A percentile compares a stretch with the other conserved stretches of the same genome.
phyloP scores from a whole-genome alignment of 2,329 filamentous ascomycete genomes.

The Fusarium pseudocircinatum region DNA sequence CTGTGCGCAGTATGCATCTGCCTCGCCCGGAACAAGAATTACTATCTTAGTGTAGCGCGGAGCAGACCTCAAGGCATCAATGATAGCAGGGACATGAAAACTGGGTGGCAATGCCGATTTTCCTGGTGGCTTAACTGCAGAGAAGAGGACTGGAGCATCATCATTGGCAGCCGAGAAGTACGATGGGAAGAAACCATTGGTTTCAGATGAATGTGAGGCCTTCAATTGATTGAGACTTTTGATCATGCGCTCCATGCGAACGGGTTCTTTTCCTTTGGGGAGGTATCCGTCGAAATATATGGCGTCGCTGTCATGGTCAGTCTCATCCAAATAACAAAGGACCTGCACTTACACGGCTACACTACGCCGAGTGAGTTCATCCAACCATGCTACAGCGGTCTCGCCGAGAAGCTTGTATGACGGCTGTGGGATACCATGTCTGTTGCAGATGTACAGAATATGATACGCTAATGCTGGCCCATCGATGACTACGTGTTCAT shows the following conservation, averaged over 20 bases:
- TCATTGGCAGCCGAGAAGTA: conserved; percentile 30
- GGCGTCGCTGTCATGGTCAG: conserved; percentile 52
- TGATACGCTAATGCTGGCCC: conserved; percentile 83
- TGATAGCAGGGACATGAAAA: conserved; percentile 82
- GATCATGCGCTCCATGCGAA: conserved; percentile 69
- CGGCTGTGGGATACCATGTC: conserved; percentile 63
- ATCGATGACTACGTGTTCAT: conserved; percentile 69
- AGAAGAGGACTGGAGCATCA: conserved; percentile 39
- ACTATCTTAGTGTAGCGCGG: conserved; percentile 54
- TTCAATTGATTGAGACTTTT: conserved; percentile 65
- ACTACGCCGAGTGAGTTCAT: conserved; percentile 62
- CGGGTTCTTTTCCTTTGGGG: conserved; percentile 70
- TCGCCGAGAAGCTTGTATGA: conserved; percentile 71
- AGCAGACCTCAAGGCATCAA: conserved; percentile 71
- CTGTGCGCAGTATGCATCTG: conserved; percentile 81
- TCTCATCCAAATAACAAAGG: neutral
- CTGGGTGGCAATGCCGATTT: conserved; percentile 59
- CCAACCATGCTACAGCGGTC: conserved; percentile 70
- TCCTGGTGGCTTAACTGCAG: conserved; percentile 28
- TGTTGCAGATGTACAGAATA: conserved; percentile 67
- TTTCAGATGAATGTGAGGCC: conserved; percentile 53
- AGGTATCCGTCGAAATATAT: conserved; percentile 91
- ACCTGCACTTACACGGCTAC: conserved; percentile 67
- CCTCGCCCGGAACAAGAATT: conserved; percentile 81
- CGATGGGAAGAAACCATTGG: conserved; percentile 39